Percentiles rank a stretch among this genome's conserved stretches.
Evolutionary conservation across 2,329 filamentous ascomycete species (phyloP).

Genomic region (Fonsecaea pedrosoi): DNA sequence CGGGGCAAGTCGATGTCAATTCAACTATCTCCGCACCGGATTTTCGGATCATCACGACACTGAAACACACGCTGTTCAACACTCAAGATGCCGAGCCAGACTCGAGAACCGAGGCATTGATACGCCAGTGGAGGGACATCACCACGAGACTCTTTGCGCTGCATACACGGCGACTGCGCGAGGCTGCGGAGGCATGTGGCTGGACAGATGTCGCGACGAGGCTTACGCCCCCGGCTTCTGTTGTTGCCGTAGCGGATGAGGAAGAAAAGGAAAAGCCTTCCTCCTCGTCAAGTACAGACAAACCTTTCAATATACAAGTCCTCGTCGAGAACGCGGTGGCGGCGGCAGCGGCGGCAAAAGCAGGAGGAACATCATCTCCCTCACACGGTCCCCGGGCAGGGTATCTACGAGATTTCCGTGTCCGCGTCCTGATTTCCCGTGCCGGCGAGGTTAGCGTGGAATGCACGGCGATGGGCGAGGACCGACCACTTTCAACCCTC

Average conservation of each 20-base stretch:
- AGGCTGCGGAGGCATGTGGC: constrained; percentile 8
- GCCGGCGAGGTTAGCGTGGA: constrained; percentile 22
- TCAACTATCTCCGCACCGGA: not conserved
- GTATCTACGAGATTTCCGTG: constrained; percentile 15
- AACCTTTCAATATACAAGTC: constrained; percentile 4
- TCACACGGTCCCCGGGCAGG: not conserved
- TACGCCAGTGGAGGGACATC: not conserved
- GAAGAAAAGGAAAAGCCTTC: not conserved
- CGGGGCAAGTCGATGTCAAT: not conserved
- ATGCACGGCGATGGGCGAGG: constrained; percentile 24
- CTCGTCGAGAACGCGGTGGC: constrained; percentile 2
- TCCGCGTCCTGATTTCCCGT: constrained; percentile 26
- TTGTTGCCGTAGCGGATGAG: not conserved
- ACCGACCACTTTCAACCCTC: constrained; percentile 6
- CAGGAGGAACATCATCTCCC: not conserved
- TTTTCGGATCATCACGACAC: constrained; percentile 25
- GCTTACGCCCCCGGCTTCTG: not conserved
- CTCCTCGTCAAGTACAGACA: not conserved
- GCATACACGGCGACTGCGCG: constrained; percentile 14
- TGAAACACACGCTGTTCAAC: constrained; percentile 22
- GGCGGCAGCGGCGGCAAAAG: not conserved
- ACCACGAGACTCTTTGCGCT: not conserved
- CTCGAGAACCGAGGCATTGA: not conserved
- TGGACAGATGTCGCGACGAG: constrained; percentile 10
- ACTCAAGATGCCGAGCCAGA: constrained; percentile 1